These are phyloP conservation scores for Lithohypha guttulata DNA, from an alignment of 2,329 filamentous ascomycete species.

Conservation along the genomic window DNA sequence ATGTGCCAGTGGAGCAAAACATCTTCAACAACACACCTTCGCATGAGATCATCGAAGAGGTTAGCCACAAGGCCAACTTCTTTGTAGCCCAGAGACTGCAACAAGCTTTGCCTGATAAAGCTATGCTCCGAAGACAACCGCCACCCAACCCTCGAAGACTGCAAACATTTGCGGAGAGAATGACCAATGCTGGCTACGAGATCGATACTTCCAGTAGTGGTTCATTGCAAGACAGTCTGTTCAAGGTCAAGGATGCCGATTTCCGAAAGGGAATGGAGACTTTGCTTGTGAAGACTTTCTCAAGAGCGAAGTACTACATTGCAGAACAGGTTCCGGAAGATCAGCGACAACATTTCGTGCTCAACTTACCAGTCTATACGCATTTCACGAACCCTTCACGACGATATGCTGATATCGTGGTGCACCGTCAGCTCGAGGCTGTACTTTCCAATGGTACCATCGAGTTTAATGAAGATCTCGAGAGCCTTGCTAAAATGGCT, in stretches of 20 bases:
- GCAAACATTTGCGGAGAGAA: slow-evolving; percentile 81
- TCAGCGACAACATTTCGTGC: slow-evolving; percentile 74
- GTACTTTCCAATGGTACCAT: slow-evolving; percentile 69
- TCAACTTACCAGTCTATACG: slow-evolving; percentile 90
- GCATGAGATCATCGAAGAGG: slow-evolving; percentile 88
- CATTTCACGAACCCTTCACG: slow-evolving; percentile 94
- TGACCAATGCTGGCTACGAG: slow-evolving; percentile 81
- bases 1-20: slow-evolving; percentile 91
- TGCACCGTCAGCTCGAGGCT: slow-evolving; percentile 87
- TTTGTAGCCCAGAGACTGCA: slow-evolving; percentile 78
- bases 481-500: slow-evolving; percentile 79
- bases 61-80: slow-evolving; percentile 85
- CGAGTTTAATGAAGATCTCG: slow-evolving; percentile 81
- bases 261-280: slow-evolving; percentile 97
- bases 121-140: slow-evolving; percentile 75
- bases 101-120: slow-evolving; percentile 75
- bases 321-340: slow-evolving; percentile 67
- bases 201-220: slow-evolving; percentile 86
- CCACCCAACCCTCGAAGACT: slow-evolving; percentile 79
- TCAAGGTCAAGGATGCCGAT: slow-evolving; percentile 79
- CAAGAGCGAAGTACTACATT: slow-evolving; percentile 89
- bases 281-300: slow-evolving; percentile 86
- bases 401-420: slow-evolving; percentile 87
- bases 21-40: slow-evolving; percentile 85
- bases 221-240: slow-evolving; percentile 84